A percentile compares a stretch with the other conserved stretches of the same genome.
phyloP scores from a whole-genome alignment of 2,329 filamentous ascomycete species.

The Didymella sp. region DNA sequence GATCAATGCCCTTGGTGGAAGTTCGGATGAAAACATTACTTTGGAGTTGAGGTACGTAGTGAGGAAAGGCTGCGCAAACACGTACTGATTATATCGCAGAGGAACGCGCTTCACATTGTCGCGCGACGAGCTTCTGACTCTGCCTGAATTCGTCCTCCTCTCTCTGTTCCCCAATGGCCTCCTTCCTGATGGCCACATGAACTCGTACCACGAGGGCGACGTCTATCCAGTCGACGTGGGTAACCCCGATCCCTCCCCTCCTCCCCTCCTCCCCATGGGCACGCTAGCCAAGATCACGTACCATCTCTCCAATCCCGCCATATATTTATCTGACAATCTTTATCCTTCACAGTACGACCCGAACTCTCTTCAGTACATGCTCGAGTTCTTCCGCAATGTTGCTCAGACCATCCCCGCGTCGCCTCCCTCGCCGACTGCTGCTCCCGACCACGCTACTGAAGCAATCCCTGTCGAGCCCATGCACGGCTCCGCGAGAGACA shows the following conservation, averaged over 20 bases:
- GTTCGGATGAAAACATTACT: conserved; percentile 90
- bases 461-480: conserved; percentile 75
- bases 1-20: conserved; percentile 80
- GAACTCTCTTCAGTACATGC: conserved; percentile 95
- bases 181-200: conserved; percentile 95
- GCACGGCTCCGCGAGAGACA: conserved; percentile 72
- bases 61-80: not conserved
- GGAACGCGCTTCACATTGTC: conserved; percentile 94
- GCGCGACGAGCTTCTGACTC: conserved; percentile 89
- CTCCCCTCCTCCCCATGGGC: conserved; percentile 40
- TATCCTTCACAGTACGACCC: conserved; percentile 84
- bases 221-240: conserved; percentile 97
- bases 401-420: conserved; percentile 92
- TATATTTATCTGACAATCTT: conserved; percentile 64
- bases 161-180: conserved; percentile 99
- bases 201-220: conserved; percentile 88
- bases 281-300: conserved; percentile 50
- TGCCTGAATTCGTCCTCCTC: conserved; percentile 95
- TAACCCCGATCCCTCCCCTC: conserved; percentile 50
- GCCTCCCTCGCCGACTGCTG: conserved; percentile 66
- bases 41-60: conserved; percentile 83
- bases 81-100: conserved; percentile 57
- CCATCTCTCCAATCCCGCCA: conserved; percentile 53
- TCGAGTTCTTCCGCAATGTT: conserved; percentile 96
- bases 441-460: conserved; percentile 52